Percentiles rank a stretch among this genome's conserved stretches.
Evolutionary conservation across 2,329 filamentous ascomycete species (phyloP).

Genomic region (Colletotrichum graminicola): DNA sequence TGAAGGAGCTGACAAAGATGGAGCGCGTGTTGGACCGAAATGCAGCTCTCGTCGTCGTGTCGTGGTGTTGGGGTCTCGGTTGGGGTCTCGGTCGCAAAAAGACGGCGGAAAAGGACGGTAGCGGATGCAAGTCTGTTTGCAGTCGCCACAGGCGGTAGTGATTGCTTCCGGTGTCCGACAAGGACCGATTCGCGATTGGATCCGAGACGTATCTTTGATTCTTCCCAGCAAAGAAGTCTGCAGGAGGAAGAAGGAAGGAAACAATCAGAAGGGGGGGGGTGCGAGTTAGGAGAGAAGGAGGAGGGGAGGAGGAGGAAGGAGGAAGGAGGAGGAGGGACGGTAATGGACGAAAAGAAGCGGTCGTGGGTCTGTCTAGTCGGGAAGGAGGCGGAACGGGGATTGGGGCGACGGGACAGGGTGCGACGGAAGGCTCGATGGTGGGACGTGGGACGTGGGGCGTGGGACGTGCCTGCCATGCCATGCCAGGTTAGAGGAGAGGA

Average conservation of each 20-base stretch:
- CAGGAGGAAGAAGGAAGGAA: conserved; percentile 1
- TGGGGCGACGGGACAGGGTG: conserved; percentile 32
- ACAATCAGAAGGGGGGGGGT: neutral
- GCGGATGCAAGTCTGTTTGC: conserved; percentile 13
- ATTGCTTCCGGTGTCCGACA: neutral
- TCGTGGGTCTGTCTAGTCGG: conserved; percentile 24
- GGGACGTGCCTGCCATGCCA: conserved; percentile 16
- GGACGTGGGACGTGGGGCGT: conserved; percentile 26
- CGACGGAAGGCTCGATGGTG: conserved; percentile 16
- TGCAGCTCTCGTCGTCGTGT: conserved; percentile 2
- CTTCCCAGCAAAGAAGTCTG: neutral
- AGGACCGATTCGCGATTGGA: neutral
- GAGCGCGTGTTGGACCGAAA: neutral
- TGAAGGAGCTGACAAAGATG: neutral
- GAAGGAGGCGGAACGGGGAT: conserved; percentile 14
- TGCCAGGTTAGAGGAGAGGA: neutral
- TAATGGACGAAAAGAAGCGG: conserved; percentile 32
- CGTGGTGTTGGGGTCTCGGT: conserved; percentile 3
- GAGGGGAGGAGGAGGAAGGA: neutral
- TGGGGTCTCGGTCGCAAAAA: conserved; percentile 13
- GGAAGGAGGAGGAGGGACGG: neutral
- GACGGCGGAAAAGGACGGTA: conserved; percentile 1
- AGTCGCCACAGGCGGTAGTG: conserved; percentile 6
- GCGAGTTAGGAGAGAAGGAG: neutral
- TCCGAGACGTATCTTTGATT: neutral